Base-by-base conservation (phyloP, 805 yeast species). In the Candida caryicola region DNA sequence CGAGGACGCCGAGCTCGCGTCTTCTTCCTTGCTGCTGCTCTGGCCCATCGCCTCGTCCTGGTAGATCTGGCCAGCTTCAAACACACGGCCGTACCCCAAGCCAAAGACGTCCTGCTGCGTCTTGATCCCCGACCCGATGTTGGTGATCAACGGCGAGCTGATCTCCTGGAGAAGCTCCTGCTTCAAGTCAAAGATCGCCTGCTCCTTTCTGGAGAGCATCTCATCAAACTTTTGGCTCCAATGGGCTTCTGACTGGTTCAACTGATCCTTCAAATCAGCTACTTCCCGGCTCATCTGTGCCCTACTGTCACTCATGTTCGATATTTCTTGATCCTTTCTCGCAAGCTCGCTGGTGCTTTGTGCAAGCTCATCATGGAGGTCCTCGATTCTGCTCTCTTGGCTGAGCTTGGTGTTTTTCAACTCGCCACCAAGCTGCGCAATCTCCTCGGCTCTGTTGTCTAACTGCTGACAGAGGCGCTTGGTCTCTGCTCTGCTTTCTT, bases 241-340 rank as follows among this genome's bases (percentile, higher is more conserved):
- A 17, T 27, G 36, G 38, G 36, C 33, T 14, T 18, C 13, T 18
- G 30, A 8, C 1, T 17, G 15, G 14, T 26, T 10, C 10, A 34
- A 37, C 27, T 41, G 44, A 37, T 41, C 44, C 44, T 41, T 37
- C 31, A 41, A 41, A 41, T 37, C 44, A 31, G 16, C 19, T 17
- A 33, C 32, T 23, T 41, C 30, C 9, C 14, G 25, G 9, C 19
- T 15, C 29, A 35, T 29, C 4, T 2, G 17, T 5, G 15, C 37
- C 29, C 31, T 40, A 17, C 33, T 23, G 28, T 34, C 31, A 13
- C 18, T 34, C 15, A 37, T 21, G 9, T 33, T 19, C 1, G 32
- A n/a, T 4, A 37, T 37, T 21, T 37, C 36, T 9, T 33, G 28
- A 12, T 23, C 37, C 28, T 19, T 36, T 4, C 14, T 15, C 10